Base-by-base conservation (phyloP, 139 green algal genomes). In the Chlamydomonas asymmetrica region DNA sequence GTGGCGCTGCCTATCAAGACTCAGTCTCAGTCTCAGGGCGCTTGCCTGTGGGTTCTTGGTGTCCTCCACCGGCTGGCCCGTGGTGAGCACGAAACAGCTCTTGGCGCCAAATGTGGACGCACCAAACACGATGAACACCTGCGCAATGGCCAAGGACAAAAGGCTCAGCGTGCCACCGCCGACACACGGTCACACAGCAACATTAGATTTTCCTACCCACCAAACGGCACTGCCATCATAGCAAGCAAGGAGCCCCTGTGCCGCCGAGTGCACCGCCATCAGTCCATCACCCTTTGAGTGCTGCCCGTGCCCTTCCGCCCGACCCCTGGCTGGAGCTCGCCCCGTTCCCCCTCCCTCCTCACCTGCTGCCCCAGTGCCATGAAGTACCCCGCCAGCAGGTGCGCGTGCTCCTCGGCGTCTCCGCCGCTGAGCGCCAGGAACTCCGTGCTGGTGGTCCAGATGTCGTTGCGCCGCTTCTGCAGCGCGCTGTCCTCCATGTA, bases 301-400 rank as follows among this genome's bases (percentile, higher is more conserved):
- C n/a, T n/a, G n/a, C n/a, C n/a, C n/a, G n/a, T n/a, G n/a, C n/a
- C n/a, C n/a, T n/a, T n/a, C n/a, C n/a, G n/a, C n/a, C n/a, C n/a
- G n/a, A n/a, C n/a, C n/a, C n/a, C n/a, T n/a, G n/a, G n/a, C n/a
- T n/a, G n/a, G n/a, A n/a, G n/a, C n/a, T n/a, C n/a, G n/a, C n/a
- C n/a, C n/a, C n/a, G n/a, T n/a, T 31, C 23, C 56, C 29, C 56
- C 9, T 2, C n/a, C 39, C 32, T 18, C 20, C 70, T 0, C 71
- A 88, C 86, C 81, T 89, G 71, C 66, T 84, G 78, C 27, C 79
- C 76, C 34, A 91, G 37, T 74, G 85, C 73, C 67, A 86, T 38
- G 73, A 92, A 92, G 82, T 75, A 87, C 39, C 87, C 84, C 7
- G 78, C 80, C 71, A 92, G 74, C 68, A 92, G 67, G 66, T 88